phyloP scores from a whole-genome alignment of 768 basidiomycete genomes.

The Tylopilus subfusipes region DNA sequence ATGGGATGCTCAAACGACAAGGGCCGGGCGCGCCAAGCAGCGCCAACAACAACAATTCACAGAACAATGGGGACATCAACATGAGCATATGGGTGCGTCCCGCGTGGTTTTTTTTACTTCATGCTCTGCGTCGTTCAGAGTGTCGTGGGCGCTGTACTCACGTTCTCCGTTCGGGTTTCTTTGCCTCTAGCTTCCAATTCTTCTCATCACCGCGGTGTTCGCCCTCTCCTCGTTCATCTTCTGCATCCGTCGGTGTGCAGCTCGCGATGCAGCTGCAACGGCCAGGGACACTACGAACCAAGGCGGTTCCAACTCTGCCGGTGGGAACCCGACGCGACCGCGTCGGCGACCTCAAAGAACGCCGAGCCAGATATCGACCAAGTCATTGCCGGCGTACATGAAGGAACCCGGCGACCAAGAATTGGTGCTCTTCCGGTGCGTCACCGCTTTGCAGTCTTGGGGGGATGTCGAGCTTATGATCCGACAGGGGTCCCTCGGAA shows the following conservation, averaged over 20 bases:
- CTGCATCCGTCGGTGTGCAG: constrained; percentile 22
- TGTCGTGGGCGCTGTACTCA: background rate
- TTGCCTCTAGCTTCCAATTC: constrained; percentile 24
- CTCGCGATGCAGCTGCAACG: background rate
- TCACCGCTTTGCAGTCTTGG: background rate
- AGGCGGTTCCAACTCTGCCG: background rate
- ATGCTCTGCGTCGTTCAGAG: background rate
- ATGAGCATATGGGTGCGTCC: constrained; percentile 28
- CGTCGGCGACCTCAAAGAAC: constrained; percentile 48
- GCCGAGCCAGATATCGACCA: constrained; percentile 78
- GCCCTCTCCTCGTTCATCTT: constrained; percentile 17
- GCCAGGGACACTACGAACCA: background rate
- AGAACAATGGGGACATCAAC: constrained; percentile 5
- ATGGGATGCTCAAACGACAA: background rate
- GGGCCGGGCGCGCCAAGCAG: background rate
- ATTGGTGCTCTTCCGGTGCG: constrained; percentile 61
- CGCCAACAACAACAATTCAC: background rate
- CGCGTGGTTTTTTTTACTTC: background rate
- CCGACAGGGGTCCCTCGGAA: constrained; percentile 25
- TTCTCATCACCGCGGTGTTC: constrained; percentile 23
- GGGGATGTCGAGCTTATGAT: background rate
- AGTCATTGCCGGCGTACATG: constrained; percentile 72
- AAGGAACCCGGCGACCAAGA: constrained; percentile 84
- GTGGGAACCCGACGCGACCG: constrained; percentile 11
- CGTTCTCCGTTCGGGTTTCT: background rate